A percentile compares a stretch with the other conserved stretches of the same genome.
phyloP scores from a whole-genome alignment of 345 rosid genomes.

The Linum tenue region DNA sequence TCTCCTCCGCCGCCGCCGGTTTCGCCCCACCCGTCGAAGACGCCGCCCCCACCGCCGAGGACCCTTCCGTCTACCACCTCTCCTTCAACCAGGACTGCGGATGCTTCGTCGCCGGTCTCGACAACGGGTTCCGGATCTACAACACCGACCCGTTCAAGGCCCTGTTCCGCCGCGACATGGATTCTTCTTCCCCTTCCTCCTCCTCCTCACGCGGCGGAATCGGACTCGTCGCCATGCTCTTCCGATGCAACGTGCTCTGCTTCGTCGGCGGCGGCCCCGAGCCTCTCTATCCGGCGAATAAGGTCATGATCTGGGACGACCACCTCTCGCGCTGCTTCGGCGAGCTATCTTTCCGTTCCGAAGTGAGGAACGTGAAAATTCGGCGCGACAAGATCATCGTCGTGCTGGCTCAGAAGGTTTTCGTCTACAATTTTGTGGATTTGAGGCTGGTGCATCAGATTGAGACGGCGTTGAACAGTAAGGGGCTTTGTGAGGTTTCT shows the following conservation, averaged over 20 bases:
- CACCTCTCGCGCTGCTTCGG: conserved; percentile 28
- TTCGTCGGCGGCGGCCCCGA: conserved; percentile 29
- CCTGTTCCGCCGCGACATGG: conserved; percentile 29
- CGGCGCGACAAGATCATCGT: conserved; percentile 32
- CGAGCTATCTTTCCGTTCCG: conserved; percentile 36
- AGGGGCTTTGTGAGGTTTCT: conserved; percentile 39
- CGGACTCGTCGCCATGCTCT: conserved; percentile 30
- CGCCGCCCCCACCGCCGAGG: conserved; percentile 3
- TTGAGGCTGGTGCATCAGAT: conserved; percentile 31
- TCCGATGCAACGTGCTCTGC: conserved; percentile 29
- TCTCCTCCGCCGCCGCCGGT: background rate
- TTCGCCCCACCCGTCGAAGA: background rate
- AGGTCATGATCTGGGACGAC: conserved; percentile 41
- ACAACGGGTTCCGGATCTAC: conserved; percentile 34
- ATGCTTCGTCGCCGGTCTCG: conserved; percentile 35
- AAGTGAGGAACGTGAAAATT: conserved; percentile 31
- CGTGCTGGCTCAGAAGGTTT: conserved; percentile 26
- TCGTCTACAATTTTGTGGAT: conserved; percentile 32
- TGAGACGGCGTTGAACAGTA: conserved; percentile 33
- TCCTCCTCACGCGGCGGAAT: conserved; percentile 16
- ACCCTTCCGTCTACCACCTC: conserved; percentile 23
- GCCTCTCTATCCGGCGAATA: conserved; percentile 22
- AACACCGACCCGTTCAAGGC: conserved; percentile 33
- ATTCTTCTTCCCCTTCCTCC: background rate
- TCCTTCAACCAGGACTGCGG: conserved; percentile 43